Base-by-base conservation (phyloP, 768 basidiomycete species). In the Kwoniella pini region DNA sequence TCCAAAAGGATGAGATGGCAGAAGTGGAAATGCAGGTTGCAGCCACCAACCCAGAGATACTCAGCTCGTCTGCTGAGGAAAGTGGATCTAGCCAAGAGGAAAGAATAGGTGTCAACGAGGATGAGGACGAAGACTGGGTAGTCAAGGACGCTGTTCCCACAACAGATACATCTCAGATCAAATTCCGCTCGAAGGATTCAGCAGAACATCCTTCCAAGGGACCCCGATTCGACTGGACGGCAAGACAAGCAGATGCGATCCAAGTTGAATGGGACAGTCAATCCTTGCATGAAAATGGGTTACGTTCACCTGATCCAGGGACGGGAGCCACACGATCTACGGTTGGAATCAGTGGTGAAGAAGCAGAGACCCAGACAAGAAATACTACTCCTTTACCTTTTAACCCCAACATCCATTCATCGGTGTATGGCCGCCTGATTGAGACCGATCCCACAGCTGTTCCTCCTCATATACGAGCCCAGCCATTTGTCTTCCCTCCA, bases 211-310 rank as follows among this genome's bases (percentile, higher is more conserved):
- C n/a, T n/a, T 17, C 43, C 22, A 10, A 17, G 52, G 28, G 22
- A 50, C 48, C 48, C 26, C 60, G 26, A 5, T 73, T 73, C 54
- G 61, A 68, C 33, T 70, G 64, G 44, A 62, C 59, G 2, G 57
- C 44, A 13, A 33, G 57, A 22, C 72, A 71, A 51, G 36, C 40
- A 1, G 67, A 65, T 54, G 72, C 67, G 1, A 54, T 54, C 21
- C 64, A 64, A 31, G 30, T 74, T 7, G 57, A 54, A 15, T 74
- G 64, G 62, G 72, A 74, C 6, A 67, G 54, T 50, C 69, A 66
- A 31, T 57, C 68, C 1, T 6, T 44, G 10, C 22, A 46, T 24
- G 50, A 42, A 11, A 12, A 13, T 13, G 46, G 13, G 21, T 11
- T 24, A 19, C 17, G 27, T 12, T n/a, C 42, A 13, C 38, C 26